Conservation (phyloP, 768 basidiomycete species). For the Lactarius psammicola region DNA sequence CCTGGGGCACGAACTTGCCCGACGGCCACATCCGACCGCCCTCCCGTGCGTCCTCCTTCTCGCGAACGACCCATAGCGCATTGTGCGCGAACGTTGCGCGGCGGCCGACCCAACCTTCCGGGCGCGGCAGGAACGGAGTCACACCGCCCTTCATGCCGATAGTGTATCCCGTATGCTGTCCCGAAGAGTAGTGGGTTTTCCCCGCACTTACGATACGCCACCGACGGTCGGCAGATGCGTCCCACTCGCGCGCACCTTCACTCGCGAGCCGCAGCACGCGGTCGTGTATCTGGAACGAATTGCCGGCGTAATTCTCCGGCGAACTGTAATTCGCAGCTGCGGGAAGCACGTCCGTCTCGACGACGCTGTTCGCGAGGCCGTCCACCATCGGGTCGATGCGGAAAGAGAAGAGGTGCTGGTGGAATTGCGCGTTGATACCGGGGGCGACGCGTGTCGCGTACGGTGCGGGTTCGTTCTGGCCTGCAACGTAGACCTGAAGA, state of each 20-base stretch:
- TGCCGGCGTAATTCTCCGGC: conserved; percentile 77
- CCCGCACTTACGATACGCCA: conserved; percentile 80
- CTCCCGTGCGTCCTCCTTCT: conserved; percentile 63
- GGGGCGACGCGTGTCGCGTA: conserved; percentile 80
- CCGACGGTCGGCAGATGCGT: conserved; percentile 64
- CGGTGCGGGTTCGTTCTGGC: conserved; percentile 60
- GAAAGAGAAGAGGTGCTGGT: conserved; percentile 80
- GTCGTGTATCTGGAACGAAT: conserved; percentile 71
- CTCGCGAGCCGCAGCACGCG: conserved; percentile 51
- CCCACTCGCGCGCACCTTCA: conserved; percentile 65
- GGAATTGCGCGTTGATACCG: conserved; percentile 76
- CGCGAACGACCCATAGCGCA: conserved; percentile 77
- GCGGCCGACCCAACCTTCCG: conserved; percentile 65
- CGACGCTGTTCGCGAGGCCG: conserved; percentile 75
- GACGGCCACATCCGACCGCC: conserved; percentile 77
- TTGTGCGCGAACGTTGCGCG: conserved; percentile 76
- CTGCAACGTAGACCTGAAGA: conserved; percentile 67
- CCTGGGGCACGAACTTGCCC: conserved; percentile 85
- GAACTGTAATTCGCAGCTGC: conserved; percentile 68
- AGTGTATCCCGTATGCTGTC: conserved; percentile 67
- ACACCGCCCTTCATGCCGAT: conserved; percentile 67
- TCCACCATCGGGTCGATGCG: conserved; percentile 91
- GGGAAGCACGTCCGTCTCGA: conserved; percentile 76
- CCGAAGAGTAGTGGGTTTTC: conserved; percentile 67
- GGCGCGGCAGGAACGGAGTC: conserved; percentile 62